Evolutionary conservation across 2,329 filamentous ascomycete genomes (phyloP), one percentile per base, ranked within the genome.

Genomic region (Epichloe sibirici): DNA sequence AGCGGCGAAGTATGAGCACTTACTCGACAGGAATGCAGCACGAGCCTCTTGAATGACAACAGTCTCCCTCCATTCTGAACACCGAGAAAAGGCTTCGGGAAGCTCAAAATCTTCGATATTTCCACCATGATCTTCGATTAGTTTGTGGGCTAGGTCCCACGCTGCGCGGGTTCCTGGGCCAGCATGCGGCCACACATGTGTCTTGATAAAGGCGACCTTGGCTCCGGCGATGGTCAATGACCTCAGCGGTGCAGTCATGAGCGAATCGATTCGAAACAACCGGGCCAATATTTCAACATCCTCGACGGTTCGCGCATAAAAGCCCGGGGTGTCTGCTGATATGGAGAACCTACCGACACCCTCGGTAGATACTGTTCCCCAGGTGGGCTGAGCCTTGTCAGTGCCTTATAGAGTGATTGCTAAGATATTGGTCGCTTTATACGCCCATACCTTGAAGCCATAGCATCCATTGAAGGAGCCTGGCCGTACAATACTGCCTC

Each of bases 381-480:
- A 85, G 0, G 82, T 86, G 2, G 83, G 82, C 61, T 58, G 13
- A 4, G 2, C 34, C 11, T 45, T 21, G 28, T 49, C 17, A 40
- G 51, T 38, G 31, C 12, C 12, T n/a, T n/a, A n/a, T 11, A 43
- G n/a, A 47, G 39, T 2, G 25, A n/a, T 17, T n/a, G 17, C 23
- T 13, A 17, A 11, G 13, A 9, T 3, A 28, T 9, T 40, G 7
- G 17, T 25, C 15, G 11, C 23, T 25, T 8, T 2, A 17, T 6
- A 21, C 5, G 42, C 31, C 4, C 54, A 23, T 52, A 57, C 56
- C 48, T 86, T 86, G 51, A 85, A 69, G 0, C 73, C 81, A 53
- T 81, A 86, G 4, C 82, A 71, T 5, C 82, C 82, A 55, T 79
- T 84, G 66, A 78, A 87, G 0, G 80, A 80, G 0, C 71, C 83